These are phyloP conservation scores for Phenoliferia sp. DNA, from an alignment of 1,284 basidiomycete species.

Conservation along the genomic window DNA sequence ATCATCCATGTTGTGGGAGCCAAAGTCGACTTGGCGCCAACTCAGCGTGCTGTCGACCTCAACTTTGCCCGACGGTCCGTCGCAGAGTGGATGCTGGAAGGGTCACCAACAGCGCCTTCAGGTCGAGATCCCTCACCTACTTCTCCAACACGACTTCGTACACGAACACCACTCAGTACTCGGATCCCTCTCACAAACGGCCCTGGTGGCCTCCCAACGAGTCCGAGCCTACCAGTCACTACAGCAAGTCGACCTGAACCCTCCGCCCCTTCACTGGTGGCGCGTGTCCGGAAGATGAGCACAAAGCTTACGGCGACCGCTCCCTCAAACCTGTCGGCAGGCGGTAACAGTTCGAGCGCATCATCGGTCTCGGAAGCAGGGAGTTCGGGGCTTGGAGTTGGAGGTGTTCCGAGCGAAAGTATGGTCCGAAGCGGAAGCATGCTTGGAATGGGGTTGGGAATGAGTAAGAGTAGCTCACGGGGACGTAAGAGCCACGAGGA, in stretches of 20 bases:
- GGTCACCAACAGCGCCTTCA: slow-evolving; percentile 48
- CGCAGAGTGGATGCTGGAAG: slow-evolving; percentile 29
- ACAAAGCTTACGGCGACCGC: slow-evolving; percentile 1
- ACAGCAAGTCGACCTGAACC: slow-evolving; percentile 2
- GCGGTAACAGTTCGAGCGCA: background rate
- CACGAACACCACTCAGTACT: slow-evolving; percentile 8
- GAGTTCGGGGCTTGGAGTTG: background rate
- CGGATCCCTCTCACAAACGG: background rate
- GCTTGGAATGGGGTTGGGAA: slow-evolving; percentile 1
- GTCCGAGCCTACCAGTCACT: slow-evolving; percentile 10
- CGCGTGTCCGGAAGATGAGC: slow-evolving; percentile 9
- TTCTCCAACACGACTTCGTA: slow-evolving; percentile 13
- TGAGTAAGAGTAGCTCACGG: slow-evolving; percentile 5
- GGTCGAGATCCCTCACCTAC: slow-evolving; percentile 32
- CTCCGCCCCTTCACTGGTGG: slow-evolving; percentile 1
- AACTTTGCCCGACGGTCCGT: slow-evolving; percentile 61
- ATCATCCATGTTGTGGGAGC: slow-evolving; percentile 89
- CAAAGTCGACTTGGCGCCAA: slow-evolving; percentile 70
- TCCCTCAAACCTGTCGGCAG: background rate
- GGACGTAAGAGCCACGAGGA: slow-evolving; percentile 57
- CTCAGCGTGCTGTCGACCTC: slow-evolving; percentile 56
- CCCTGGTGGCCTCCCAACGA: background rate
- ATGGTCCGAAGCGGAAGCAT: slow-evolving; percentile 7
- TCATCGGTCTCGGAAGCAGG: background rate
- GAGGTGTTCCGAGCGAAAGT: background rate